Base-by-base conservation (phyloP, 1,284 basidiomycete species). In the Naganishia cerealis region DNA sequence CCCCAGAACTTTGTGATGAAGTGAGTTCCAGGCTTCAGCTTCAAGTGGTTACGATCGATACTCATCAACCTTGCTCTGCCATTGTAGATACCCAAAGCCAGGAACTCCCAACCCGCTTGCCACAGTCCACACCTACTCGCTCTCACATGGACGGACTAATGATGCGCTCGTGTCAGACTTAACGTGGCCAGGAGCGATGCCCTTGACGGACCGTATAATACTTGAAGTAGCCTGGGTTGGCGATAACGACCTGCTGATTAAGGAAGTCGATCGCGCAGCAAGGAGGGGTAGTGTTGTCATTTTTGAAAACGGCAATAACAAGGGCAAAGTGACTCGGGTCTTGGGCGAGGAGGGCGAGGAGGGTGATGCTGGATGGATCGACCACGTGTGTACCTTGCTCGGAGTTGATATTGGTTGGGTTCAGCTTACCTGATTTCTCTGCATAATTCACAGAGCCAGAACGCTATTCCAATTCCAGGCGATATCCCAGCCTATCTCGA, bases 281-380 rank as follows among this genome's bases (percentile, higher is more conserved):
- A 86, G 89, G 72, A 84, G 85, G 48, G 92, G 93, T 16, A 87
- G 84, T 67, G 89, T 93, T 0, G 85, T 92, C 0, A 78, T 89
- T 5, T 94, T 95, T 74, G 83, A 90, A 71, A 79, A 76, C 48
- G 76, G 74, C 18, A 70, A 67, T 7, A 69, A 54, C 56, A 77
- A 72, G 33, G 93, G 87, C 13, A 81, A 76, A 61, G 86, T 90
- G 15, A 90, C 91, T 15, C 84, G 91, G 67, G 88, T 83, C 71
- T 82, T 91, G 21, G 92, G 93, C 15, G 87, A 86, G 76, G 80
- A 87, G 18, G 91, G 91, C 5, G 92, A 94, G 75, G 85, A 94
- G 75, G 89, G 88, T 0, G 94, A 95, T 75, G 86, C 88, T 52
- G 95, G 95, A 0, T 98, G 95, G 94, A 92, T 97, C 72, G 91